A percentile compares a stretch with the other conserved stretches of the same genome.
phyloP scores from a whole-genome alignment of 2,329 filamentous ascomycete species.

The Apiospora hydei region DNA sequence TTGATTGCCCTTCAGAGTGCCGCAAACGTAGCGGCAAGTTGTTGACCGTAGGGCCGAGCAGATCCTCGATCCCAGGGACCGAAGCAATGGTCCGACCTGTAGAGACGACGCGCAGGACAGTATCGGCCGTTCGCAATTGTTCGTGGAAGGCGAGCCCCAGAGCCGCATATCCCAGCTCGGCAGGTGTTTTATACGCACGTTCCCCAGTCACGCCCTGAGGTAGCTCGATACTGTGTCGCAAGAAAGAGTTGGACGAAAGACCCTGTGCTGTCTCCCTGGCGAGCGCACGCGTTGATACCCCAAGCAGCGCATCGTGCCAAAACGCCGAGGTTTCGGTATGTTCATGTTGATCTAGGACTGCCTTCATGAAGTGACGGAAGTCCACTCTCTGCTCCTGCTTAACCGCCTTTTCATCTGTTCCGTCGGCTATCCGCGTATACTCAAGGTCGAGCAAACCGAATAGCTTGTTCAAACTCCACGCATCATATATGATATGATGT shows the following conservation, averaged over 20 bases:
- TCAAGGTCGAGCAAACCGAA: not conserved
- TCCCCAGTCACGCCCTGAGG: too few species aligned
- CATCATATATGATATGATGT: constrained; percentile 1
- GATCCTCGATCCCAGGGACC: constrained; percentile 6
- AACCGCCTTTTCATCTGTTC: not conserved
- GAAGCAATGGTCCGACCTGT: constrained; percentile 2
- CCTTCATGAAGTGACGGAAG: constrained; percentile 19
- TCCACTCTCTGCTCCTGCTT: not conserved
- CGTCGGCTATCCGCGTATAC: not conserved
- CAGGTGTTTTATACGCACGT: not conserved
- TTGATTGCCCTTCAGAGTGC: not conserved
- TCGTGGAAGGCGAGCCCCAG: not conserved
- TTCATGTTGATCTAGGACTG: not conserved
- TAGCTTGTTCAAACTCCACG: constrained; percentile 15
- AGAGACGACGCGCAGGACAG: not conserved
- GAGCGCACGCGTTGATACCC: not conserved
- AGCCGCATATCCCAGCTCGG: constrained; percentile 12
- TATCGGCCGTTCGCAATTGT: not conserved
- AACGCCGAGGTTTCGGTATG: not conserved
- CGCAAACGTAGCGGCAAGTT: constrained; percentile 3
- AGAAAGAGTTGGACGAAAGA: not conserved
- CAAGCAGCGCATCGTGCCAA: not conserved
- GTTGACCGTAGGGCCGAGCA: not conserved
- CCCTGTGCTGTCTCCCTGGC: not conserved
- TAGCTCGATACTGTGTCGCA: not conserved